These are phyloP conservation scores for Thyridium curvatum DNA, from an alignment of 2,329 filamentous ascomycete genomes.

Conservation along the genomic window DNA sequence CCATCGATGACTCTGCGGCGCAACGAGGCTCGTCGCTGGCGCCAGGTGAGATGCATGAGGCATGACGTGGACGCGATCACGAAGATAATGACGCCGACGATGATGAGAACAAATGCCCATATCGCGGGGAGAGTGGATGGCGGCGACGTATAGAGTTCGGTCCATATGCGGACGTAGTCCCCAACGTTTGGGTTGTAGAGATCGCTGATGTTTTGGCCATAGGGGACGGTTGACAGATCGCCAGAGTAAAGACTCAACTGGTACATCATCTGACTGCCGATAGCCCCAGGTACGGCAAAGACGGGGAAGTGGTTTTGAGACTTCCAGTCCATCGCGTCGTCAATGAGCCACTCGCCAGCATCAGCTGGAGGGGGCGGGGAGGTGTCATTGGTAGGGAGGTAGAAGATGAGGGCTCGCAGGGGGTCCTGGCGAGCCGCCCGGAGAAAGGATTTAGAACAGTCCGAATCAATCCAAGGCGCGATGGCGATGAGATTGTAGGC, in stretches of 20 bases:
- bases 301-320: slow-evolving; percentile 67
- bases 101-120: slow-evolving; percentile 72
- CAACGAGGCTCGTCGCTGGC: slow-evolving; percentile 60
- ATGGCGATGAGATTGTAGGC: slow-evolving; percentile 74
- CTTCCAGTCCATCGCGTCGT: slow-evolving; percentile 68
- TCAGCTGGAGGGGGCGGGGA: slow-evolving; percentile 58
- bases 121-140: slow-evolving; percentile 57
- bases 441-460: slow-evolving; percentile 71
- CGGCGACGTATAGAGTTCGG: slow-evolving; percentile 41
- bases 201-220: slow-evolving; percentile 47
- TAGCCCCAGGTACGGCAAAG: slow-evolving; percentile 68
- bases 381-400: slow-evolving; percentile 48
- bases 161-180: slow-evolving; percentile 57
- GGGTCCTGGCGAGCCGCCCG: slow-evolving; percentile 50
- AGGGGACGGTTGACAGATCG: slow-evolving; percentile 57
- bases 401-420: slow-evolving; percentile 59
- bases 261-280: slow-evolving; percentile 63
- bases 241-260: slow-evolving; percentile 73
- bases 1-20: slow-evolving; percentile 66
- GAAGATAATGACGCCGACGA: slow-evolving; percentile 63
- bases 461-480: slow-evolving; percentile 74
- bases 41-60: slow-evolving; percentile 72
- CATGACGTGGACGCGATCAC: slow-evolving; percentile 63
- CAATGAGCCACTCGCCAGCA: slow-evolving; percentile 63
- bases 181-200: slow-evolving; percentile 48